These are phyloP conservation scores for Penicillium sp. DNA, from an alignment of 2,329 filamentous ascomycete genomes.

Conservation along the genomic window DNA sequence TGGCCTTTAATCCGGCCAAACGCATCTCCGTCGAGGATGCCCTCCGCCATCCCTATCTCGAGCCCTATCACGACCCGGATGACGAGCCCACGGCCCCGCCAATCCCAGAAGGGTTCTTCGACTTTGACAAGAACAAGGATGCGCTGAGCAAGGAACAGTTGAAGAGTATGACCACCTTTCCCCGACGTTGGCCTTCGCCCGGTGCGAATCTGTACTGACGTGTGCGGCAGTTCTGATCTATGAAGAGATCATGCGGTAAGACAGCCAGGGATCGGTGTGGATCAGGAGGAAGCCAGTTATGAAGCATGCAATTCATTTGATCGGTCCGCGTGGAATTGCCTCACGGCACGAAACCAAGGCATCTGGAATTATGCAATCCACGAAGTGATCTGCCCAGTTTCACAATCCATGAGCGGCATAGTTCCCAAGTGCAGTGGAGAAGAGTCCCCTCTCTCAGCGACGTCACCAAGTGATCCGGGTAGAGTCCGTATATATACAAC, in stretches of 20 bases:
- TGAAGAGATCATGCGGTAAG: conserved; percentile 83
- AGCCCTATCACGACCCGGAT: conserved; percentile 98
- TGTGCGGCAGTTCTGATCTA: conserved; percentile 70
- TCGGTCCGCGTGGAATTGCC: neutral
- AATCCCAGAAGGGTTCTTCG: conserved; percentile 98
- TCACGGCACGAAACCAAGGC: neutral
- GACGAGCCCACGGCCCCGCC: conserved; percentile 95
- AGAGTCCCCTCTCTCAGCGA: too few relatives aligned
- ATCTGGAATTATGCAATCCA: conserved; percentile 16
- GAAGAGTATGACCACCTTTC: conserved; percentile 60
- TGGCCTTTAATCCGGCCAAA: conserved; percentile 98
- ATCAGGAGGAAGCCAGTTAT: neutral
- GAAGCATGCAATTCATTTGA: neutral
- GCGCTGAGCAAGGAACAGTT: conserved; percentile 96
- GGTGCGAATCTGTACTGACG: conserved; percentile 14
- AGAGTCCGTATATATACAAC: too few relatives aligned
- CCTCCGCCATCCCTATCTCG: conserved; percentile 93
- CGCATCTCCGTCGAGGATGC: conserved; percentile 97
- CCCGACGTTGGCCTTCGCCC: neutral
- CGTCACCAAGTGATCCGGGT: too few relatives aligned
- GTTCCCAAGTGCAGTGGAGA: too few relatives aligned
- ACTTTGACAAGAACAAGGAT: conserved; percentile 99
- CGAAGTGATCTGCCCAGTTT: conserved; percentile 1
- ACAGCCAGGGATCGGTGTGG: neutral
- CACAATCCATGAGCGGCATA: too few relatives aligned